These are phyloP conservation scores for Aspergillus homomorphus DNA, from an alignment of 495 filamentous ascomycete species.

Conservation along the genomic window DNA sequence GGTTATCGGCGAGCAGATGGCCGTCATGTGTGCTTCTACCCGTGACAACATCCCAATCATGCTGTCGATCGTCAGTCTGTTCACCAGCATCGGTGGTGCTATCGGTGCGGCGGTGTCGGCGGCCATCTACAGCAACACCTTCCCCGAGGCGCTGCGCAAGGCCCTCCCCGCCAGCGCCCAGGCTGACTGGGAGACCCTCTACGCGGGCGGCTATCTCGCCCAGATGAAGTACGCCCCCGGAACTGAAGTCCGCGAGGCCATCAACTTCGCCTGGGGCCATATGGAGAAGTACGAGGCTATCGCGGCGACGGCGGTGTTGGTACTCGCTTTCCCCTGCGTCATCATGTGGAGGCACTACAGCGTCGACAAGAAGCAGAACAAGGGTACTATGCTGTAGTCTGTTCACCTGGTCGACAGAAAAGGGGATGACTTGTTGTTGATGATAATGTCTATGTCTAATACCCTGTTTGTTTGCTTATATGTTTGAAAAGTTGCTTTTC, in stretches of 20 bases:
- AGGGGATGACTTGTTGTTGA: no score
- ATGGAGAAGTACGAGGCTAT: constrained; percentile 58
- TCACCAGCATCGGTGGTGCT: constrained; percentile 64
- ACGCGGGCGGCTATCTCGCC: constrained; percentile 38
- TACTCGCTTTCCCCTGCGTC: constrained; percentile 36
- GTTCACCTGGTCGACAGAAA: no score
- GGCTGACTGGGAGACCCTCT: constrained; percentile 46
- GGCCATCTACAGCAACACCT: constrained; percentile 68
- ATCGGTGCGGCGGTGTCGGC: constrained; percentile 63
- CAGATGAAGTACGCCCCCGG: constrained; percentile 57
- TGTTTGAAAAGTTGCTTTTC: no score
- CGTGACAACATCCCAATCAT: constrained; percentile 66
- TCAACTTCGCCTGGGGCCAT: constrained; percentile 57
- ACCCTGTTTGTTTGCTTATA: not conserved
- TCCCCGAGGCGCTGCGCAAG: constrained; percentile 50
- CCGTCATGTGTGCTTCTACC: constrained; percentile 64
- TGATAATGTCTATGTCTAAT: not conserved
- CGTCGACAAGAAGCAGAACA: constrained; percentile 47
- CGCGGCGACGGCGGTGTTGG: constrained; percentile 44
- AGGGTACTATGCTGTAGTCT: constrained; percentile 36
- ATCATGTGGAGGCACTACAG: constrained; percentile 46
- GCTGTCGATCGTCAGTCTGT: constrained; percentile 64
- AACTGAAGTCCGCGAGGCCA: constrained; percentile 50
- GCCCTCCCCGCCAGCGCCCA: constrained; percentile 43
- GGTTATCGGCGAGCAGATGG: constrained; percentile 68